Evolutionary conservation across 2,329 filamentous ascomycete species (phyloP), one percentile per base, ranked within the genome.

Genomic region (Alternaria triticina): DNA sequence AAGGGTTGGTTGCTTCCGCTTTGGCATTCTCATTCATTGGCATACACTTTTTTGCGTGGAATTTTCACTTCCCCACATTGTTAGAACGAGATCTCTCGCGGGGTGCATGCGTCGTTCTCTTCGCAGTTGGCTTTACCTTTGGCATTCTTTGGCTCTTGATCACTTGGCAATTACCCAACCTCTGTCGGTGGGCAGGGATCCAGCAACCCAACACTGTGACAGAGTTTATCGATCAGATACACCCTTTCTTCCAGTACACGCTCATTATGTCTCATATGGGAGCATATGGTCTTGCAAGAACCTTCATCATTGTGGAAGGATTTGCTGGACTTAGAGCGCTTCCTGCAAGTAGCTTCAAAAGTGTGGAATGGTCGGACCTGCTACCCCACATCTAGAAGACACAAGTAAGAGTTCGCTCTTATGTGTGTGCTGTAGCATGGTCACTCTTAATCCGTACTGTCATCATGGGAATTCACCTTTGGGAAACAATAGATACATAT

Each of bases 61-160:
- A 40, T 5, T 52, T 52, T 20, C 2, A 9, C 30, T 40, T 13
- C 9, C 49, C 30, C 5, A n/a, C 28, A 1, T 0, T 0, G 0
- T 25, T 52, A 5, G 49, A 52, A 40, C 20, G 3, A 40, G 0
- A 5, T 9, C 1, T 36, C 1, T 52, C 49, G 8, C 49, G 49
- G 1, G 17, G 2, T 13, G 49, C 49, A 2, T 52, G 13, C 8
- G 1, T 52, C 1, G 0, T 12, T 3, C 49, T 52, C 1, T 0
- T 52, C 20, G 20, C 9, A 12, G 1, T 1, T 6, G 49, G 20
- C 2, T 52, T 52, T 7, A 2, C 20, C 5, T 52, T 52, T 1
- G 49, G 30, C 1, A 40, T 9, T 2, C 13, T 40, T 0, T 36
- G 49, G 20, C 2, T 52, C 20, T 15, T 52, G 20, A 25, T n/a